Evolutionary conservation across 441 rosid genomes (phyloP).

Genomic region (Corymbia calophylla): DNA sequence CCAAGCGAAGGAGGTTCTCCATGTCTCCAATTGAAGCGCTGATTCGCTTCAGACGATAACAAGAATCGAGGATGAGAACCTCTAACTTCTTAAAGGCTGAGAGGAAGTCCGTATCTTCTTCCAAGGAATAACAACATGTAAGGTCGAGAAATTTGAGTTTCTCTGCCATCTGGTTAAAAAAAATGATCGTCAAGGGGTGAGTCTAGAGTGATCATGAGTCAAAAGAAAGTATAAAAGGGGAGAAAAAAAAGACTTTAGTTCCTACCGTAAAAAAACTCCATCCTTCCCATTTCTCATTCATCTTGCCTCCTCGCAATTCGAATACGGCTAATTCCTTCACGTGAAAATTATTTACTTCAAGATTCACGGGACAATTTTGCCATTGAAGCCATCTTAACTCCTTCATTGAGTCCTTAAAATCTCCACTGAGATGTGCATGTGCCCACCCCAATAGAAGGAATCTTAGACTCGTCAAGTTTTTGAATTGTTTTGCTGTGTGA

Average conservation of each 20-base stretch:
- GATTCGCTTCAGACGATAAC: rapidly evolving
- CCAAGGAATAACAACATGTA: rapidly evolving
- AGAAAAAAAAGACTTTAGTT: not conserved
- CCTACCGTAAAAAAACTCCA: not conserved
- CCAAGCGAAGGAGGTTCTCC: not conserved
- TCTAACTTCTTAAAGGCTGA: not conserved
- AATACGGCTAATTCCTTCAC: not conserved
- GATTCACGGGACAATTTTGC: rapidly evolving
- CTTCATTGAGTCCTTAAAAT: not conserved
- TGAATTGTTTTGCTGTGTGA: no score
- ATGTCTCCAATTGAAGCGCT: not conserved
- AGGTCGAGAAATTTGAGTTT: not conserved
- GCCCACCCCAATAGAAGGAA: rapidly evolving
- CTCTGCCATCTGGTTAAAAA: not conserved
- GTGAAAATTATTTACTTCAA: not conserved
- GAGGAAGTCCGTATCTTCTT: not conserved
- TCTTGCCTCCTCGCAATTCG: rapidly evolving
- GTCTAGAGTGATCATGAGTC: not conserved
- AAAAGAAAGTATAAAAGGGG: not conserved
- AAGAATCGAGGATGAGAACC: rapidly evolving
- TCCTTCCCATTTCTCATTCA: not conserved
- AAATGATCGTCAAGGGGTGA: not conserved
- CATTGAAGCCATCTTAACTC: not conserved
- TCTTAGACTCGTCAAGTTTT: no score
- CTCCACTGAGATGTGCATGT: not conserved